Evolutionary conservation across 2,329 filamentous ascomycete species (phyloP).

Genomic region (Colletotrichum sp.): DNA sequence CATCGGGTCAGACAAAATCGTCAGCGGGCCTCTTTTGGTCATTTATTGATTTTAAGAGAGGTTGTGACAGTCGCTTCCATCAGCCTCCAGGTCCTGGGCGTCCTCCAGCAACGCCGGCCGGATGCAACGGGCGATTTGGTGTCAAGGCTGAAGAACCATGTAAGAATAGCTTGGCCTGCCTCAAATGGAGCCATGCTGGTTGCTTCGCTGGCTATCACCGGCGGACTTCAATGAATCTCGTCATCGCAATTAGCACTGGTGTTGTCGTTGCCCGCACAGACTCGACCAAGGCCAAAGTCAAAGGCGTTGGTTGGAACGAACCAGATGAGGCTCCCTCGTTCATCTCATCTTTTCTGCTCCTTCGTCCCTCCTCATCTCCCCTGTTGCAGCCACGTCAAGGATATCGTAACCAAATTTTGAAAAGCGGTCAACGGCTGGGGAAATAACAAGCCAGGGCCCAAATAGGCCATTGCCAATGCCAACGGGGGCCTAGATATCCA

Average conservation of each 20-base stretch:
- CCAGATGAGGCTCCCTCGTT: conserved; percentile 8
- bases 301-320: conserved; percentile 1
- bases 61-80: not conserved
- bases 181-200: not conserved
- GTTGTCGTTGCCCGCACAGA: conserved; percentile 7
- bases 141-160: not conserved
- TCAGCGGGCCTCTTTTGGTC: not conserved
- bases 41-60: conserved; percentile 2
- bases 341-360: conserved; percentile 11
- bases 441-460: not conserved
- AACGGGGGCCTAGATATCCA: not conserved
- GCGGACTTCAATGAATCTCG: not conserved
- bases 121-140: not conserved
- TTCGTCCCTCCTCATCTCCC: conserved; percentile 8
- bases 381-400: conserved; percentile 12
- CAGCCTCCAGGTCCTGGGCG: not conserved
- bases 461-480: not conserved
- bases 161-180: not conserved
- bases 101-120: not conserved
- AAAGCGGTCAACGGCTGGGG: not conserved
- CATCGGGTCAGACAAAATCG: conserved; percentile 1
- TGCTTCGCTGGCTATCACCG: not conserved
- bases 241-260: not conserved
- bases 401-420: conserved; percentile 3
- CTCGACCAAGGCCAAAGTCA: not conserved